Evolutionary conservation across 768 basidiomycete genomes (phyloP).

Genomic region (Trichaptum fuscoviolaceum): DNA sequence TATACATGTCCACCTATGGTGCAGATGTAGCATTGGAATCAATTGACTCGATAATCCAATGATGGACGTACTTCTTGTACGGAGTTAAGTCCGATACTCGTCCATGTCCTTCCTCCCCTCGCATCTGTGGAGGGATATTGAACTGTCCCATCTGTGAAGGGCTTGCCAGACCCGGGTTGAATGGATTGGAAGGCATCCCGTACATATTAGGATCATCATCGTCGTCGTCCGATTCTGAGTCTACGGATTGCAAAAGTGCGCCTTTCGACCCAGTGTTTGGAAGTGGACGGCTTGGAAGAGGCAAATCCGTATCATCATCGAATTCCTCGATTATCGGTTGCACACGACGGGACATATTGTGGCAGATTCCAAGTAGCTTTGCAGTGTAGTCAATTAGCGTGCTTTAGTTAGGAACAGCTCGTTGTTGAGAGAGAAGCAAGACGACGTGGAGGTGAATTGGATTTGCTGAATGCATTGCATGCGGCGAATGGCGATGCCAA

Average conservation of each 20-base stretch:
- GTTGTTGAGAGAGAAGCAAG: conserved; percentile 1
- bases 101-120: conserved; percentile 25
- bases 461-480: neutral
- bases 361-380: neutral
- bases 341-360: conserved; percentile 61
- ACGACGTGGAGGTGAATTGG: neutral
- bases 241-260: conserved; percentile 74
- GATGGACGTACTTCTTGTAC: conserved; percentile 63
- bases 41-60: neutral
- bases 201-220: conserved; percentile 23
- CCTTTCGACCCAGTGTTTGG: conserved; percentile 65
- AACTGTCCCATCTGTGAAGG: neutral
- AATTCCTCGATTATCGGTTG: conserved; percentile 74
- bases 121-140: neutral
- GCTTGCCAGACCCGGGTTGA: neutral
- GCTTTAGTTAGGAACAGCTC: neutral
- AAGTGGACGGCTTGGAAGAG: conserved; percentile 63
- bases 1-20: conserved; percentile 82
- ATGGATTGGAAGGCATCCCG: conserved; percentile 3
- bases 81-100: conserved; percentile 71
- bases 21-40: neutral
- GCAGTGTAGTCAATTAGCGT: neutral
- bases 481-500: no score
- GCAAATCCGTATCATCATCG: conserved; percentile 92
- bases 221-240: conserved; percentile 46